Evolutionary conservation across 1,284 basidiomycete genomes (phyloP).

Genomic region (Irpex lacteus): DNA sequence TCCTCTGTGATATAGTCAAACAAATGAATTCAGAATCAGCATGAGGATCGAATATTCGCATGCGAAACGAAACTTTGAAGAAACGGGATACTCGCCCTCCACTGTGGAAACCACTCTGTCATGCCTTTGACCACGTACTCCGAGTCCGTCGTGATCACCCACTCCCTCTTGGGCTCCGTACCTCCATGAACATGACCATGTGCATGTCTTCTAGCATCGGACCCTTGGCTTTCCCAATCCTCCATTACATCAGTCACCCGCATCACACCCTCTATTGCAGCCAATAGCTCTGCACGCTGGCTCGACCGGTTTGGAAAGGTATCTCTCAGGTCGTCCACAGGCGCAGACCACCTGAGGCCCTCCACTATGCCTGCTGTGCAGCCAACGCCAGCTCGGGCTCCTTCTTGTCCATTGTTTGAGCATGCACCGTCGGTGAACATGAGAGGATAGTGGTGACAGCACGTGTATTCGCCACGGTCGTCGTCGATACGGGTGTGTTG

Average conservation of each 20-base stretch:
- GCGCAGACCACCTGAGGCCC: background rate
- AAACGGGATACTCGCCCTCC: conserved; percentile 25
- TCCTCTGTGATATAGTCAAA: conserved; percentile 11
- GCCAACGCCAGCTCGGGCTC: background rate
- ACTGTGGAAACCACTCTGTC: conserved; percentile 31
- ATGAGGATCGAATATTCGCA: background rate
- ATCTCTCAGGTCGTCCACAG: conserved; percentile 4
- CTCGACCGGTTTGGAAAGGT: conserved; percentile 21
- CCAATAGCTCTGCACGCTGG: conserved; percentile 36
- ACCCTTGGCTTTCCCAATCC: background rate
- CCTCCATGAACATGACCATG: background rate
- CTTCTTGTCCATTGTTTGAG: background rate
- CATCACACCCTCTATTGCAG: conserved; percentile 28
- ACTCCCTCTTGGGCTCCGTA: conserved; percentile 3
- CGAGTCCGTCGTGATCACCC: conserved; percentile 31
- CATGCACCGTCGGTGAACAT: background rate
- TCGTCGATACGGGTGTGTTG: background rate
- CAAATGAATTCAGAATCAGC: background rate
- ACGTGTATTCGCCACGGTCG: background rate
- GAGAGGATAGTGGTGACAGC: background rate
- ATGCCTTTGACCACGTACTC: conserved; percentile 36
- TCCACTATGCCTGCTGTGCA: background rate
- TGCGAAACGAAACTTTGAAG: background rate
- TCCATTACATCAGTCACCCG: background rate
- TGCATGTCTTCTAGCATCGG: background rate